These are phyloP conservation scores for Ceratobasidium sp. DNA, from an alignment of 1,284 basidiomycete genomes.

Conservation along the genomic window DNA sequence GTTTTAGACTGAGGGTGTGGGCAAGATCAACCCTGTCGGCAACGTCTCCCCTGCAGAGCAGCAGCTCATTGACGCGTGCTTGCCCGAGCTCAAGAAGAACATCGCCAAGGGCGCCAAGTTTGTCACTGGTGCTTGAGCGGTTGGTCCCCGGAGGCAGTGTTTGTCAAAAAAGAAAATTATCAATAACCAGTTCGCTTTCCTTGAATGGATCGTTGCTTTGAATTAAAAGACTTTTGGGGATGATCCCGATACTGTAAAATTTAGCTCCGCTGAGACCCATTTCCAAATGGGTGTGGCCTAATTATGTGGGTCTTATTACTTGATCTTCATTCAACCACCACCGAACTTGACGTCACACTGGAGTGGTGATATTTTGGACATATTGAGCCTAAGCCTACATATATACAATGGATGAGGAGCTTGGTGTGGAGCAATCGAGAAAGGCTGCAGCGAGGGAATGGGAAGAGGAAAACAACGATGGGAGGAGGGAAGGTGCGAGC, in stretches of 20 bases:
- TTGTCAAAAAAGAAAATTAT: constrained; percentile 2
- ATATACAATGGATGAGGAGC: background rate
- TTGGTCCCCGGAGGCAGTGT: background rate
- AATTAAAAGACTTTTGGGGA: background rate
- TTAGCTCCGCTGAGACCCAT: background rate
- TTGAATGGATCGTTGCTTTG: constrained; percentile 22
- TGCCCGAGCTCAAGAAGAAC: constrained; percentile 96
- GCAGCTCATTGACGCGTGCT: constrained; percentile 83
- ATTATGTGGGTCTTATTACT: constrained; percentile 13
- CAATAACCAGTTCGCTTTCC: background rate
- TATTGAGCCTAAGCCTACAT: too few relatives aligned
- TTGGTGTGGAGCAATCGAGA: background rate
- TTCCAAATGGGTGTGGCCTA: background rate
- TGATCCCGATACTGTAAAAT: background rate
- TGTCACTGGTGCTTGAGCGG: constrained; percentile 52
- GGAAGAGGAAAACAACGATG: background rate
- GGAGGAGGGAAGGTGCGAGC: background rate
- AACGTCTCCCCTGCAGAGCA: constrained; percentile 78
- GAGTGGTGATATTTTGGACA: background rate
- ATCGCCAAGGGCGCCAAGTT: constrained; percentile 93
- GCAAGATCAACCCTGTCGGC: constrained; percentile 86
- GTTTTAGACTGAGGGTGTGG: constrained; percentile 79
- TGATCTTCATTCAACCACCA: constrained; percentile 12
- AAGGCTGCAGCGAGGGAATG: background rate
- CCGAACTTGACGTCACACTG: background rate